Evolutionary conservation across 2,329 filamentous ascomycete genomes (phyloP).

Genomic region (Pseudohalonectria lignicola): DNA sequence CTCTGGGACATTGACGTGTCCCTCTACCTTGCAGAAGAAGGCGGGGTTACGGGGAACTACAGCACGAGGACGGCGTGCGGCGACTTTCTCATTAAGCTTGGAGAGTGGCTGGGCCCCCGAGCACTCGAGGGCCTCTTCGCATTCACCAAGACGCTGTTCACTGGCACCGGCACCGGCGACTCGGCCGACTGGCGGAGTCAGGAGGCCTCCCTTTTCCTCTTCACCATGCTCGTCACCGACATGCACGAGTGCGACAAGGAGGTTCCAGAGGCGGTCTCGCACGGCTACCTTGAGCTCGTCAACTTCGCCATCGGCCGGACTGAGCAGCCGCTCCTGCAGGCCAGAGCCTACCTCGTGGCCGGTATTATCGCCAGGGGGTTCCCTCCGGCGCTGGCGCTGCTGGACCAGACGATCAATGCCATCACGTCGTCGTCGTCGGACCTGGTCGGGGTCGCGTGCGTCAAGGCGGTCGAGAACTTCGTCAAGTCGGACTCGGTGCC

Average conservation of each 20-base stretch:
- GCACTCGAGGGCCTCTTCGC: constrained; percentile 70
- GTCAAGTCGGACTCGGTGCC: constrained; percentile 40
- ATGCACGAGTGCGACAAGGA: constrained; percentile 67
- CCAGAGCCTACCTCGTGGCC: constrained; percentile 77
- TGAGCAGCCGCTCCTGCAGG: constrained; percentile 68
- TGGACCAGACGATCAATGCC: constrained; percentile 64
- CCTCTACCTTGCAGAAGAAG: constrained; percentile 89
- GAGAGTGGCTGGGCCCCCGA: constrained; percentile 72
- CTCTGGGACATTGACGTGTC: constrained; percentile 97
- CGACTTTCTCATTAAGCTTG: constrained; percentile 83
- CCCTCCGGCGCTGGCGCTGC: constrained; percentile 50
- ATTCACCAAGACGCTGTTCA: constrained; percentile 66
- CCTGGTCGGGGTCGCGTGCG: constrained; percentile 83
- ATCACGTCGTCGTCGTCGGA: constrained; percentile 70
- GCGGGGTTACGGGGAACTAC: constrained; percentile 90
- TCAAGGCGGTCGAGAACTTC: constrained; percentile 70
- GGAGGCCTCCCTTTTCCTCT: constrained; percentile 74
- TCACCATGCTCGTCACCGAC: constrained; percentile 75
- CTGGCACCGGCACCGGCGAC: constrained; percentile 17
- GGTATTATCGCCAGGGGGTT: constrained; percentile 66
- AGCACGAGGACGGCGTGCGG: constrained; percentile 87
- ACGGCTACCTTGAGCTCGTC: constrained; percentile 70
- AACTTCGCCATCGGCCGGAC: constrained; percentile 60
- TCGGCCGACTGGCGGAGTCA: constrained; percentile 45
- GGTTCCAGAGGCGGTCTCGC: constrained; percentile 58